Evolutionary conservation across 2,329 filamentous ascomycete species (phyloP).

Genomic region (Monascus ruber): DNA sequence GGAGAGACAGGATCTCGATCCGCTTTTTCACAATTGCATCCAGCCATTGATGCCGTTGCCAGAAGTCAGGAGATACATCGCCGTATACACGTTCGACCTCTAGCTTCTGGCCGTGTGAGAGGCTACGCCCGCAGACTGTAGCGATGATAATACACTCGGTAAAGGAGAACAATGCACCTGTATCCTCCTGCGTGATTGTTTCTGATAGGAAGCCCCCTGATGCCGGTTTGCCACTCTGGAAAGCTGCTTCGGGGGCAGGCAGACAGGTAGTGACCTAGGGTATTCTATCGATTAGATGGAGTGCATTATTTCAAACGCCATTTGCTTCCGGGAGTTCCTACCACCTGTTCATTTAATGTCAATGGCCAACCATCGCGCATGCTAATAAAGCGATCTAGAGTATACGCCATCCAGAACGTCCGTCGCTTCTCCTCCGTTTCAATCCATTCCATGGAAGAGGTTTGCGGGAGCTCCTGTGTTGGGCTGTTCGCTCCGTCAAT

Average conservation of each 20-base stretch:
- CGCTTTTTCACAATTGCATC: constrained; percentile 7
- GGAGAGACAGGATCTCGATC: constrained; percentile 6
- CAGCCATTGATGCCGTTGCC: constrained; percentile 8
- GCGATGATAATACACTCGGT: constrained; percentile 21
- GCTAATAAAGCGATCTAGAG: constrained; percentile 23
- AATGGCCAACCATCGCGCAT: constrained; percentile 20
- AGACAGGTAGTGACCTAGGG: constrained; percentile 21
- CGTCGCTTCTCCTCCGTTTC: constrained; percentile 22
- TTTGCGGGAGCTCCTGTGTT: background rate
- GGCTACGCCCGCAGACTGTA: constrained; percentile 13
- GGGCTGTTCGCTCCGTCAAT: constrained; percentile 11
- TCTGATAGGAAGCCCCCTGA: constrained; percentile 18
- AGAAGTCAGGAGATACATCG: constrained; percentile 5
- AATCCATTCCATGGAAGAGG: constrained; percentile 7
- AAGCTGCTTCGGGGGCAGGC: constrained; percentile 19
- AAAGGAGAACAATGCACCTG: constrained; percentile 12
- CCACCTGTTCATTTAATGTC: constrained; percentile 19
- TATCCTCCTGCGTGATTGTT: constrained; percentile 10
- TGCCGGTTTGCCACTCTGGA: constrained; percentile 15
- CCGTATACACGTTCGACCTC: constrained; percentile 8
- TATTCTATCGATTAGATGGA: background rate
- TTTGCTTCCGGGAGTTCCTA: constrained; percentile 1
- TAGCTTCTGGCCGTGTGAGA: constrained; percentile 7
- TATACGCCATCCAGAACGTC: constrained; percentile 29
- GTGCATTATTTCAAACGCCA: background rate